These are phyloP conservation scores for Annona cherimola DNA, from an alignment of 164 flowering plant species.

Conservation along the genomic window DNA sequence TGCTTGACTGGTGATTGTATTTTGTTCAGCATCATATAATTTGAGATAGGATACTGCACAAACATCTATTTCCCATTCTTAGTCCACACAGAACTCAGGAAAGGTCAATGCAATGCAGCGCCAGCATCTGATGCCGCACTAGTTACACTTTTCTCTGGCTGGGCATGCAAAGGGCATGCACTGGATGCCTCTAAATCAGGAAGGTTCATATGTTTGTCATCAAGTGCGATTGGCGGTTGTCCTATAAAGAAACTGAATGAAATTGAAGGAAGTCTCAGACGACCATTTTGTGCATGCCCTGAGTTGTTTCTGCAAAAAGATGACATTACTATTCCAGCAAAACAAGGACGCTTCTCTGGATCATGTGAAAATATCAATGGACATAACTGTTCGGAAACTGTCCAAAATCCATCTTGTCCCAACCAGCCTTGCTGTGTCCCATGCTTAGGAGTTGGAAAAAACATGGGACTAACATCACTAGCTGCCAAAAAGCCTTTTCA, in stretches of 20 bases:
- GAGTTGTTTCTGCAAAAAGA: slow-evolving; percentile 14
- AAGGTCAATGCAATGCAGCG: slow-evolving; percentile 45
- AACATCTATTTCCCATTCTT: not conserved
- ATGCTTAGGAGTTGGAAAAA: slow-evolving; percentile 64
- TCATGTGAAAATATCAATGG: slow-evolving; percentile 17
- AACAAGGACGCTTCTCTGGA: slow-evolving; percentile 35
- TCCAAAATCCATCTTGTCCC: slow-evolving; percentile 30
- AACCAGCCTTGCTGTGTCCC: slow-evolving; percentile 78
- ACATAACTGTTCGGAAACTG: slow-evolving; percentile 11
- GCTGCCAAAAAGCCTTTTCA: slow-evolving; percentile 59
- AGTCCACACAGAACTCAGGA: slow-evolving; percentile 7
- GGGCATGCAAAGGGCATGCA: slow-evolving; percentile 89
- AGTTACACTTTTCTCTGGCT: slow-evolving; percentile 84
- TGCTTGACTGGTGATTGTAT: not conserved
- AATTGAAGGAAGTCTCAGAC: slow-evolving; percentile 20
- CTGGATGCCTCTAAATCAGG: slow-evolving; percentile 19
- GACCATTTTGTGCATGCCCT: slow-evolving; percentile 30
- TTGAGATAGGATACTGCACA: not conserved
- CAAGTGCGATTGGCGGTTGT: slow-evolving; percentile 54
- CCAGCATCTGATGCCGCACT: slow-evolving; percentile 77
- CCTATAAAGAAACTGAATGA: slow-evolving; percentile 32
- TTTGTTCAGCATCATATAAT: not conserved
- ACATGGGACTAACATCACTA: slow-evolving; percentile 55
- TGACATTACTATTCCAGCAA: slow-evolving; percentile 35
- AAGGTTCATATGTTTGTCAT: slow-evolving; percentile 47